These are phyloP conservation scores for Daldinia loculata DNA, from an alignment of 495 filamentous ascomycete genomes.

Conservation along the genomic window DNA sequence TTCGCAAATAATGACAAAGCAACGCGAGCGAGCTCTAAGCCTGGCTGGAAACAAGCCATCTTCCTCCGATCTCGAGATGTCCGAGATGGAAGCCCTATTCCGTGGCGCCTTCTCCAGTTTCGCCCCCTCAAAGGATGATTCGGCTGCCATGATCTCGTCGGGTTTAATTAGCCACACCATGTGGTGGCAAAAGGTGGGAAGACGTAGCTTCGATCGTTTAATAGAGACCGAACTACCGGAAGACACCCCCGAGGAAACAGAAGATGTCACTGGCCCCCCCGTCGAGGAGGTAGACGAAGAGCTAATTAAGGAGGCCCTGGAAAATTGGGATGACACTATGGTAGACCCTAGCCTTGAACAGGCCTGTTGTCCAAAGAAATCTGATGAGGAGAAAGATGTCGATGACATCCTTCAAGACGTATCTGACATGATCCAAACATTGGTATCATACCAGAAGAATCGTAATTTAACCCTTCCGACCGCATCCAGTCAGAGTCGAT, in stretches of 20 bases:
- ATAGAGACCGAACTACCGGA: constrained; percentile 53
- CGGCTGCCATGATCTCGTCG: constrained; percentile 73
- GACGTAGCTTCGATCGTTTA: constrained; percentile 61
- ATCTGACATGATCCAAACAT: constrained; percentile 82
- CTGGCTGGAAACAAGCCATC: constrained; percentile 68
- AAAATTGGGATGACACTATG: constrained; percentile 58
- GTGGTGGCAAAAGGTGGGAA: constrained; percentile 88
- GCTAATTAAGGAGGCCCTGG: constrained; percentile 56
- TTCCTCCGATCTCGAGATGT: constrained; percentile 61
- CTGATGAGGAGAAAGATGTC: constrained; percentile 66
- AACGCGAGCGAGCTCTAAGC: constrained; percentile 76
- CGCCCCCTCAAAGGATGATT: constrained; percentile 83
- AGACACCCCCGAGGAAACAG: constrained; percentile 48
- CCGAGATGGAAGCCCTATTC: constrained; percentile 77
- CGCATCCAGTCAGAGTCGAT: constrained; percentile 55
- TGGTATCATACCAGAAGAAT: constrained; percentile 86
- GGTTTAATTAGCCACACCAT: constrained; percentile 71
- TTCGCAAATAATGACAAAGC: constrained; percentile 68
- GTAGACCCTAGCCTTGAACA: constrained; percentile 63
- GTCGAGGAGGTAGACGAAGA: constrained; percentile 53
- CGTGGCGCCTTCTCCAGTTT: constrained; percentile 88
- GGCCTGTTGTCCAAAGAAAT: constrained; percentile 56
- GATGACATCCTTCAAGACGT: constrained; percentile 82
- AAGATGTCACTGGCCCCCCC: constrained; percentile 47
- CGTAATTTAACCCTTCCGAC: constrained; percentile 70